A percentile compares a stretch with the other conserved stretches of the same genome.
Conservation (phyloP, 805 yeast species). For the Candida silvicultrix region DNA sequence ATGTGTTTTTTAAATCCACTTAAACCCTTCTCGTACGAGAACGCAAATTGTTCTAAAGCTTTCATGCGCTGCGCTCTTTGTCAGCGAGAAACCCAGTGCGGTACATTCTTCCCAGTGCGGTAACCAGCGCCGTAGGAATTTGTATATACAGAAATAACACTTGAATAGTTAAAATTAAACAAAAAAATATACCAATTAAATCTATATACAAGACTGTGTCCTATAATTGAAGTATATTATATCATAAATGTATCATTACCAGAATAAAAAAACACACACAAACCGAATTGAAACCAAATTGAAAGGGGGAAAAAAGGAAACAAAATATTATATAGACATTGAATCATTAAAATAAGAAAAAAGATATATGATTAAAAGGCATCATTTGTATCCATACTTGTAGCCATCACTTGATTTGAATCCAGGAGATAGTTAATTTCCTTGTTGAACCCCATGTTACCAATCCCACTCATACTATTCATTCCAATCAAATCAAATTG, state of each 20-base stretch:
- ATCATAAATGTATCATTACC: background rate
- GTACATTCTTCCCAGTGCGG: no score
- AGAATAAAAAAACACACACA: background rate
- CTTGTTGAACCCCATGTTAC: background rate
- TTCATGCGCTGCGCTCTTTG: no score
- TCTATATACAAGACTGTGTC: no score
- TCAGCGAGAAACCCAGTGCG: no score
- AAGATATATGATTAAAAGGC: background rate
- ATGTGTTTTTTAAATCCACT: no score
- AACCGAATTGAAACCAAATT: background rate
- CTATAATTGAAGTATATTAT: no score
- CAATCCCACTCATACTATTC: background rate
- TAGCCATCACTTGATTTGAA: background rate
- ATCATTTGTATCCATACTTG: background rate
- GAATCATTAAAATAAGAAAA: background rate
- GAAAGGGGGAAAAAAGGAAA: background rate
- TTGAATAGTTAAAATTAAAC: no score
- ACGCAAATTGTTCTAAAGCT: no score
- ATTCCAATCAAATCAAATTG: background rate
- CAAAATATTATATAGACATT: background rate
- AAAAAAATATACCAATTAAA: no score
- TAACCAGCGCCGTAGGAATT: no score
- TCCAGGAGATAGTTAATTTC: background rate
- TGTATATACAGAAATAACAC: no score
- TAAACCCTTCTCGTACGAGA: no score